Base-by-base conservation (phyloP, 1,284 basidiomycete genomes). In the Melampsora americana region DNA sequence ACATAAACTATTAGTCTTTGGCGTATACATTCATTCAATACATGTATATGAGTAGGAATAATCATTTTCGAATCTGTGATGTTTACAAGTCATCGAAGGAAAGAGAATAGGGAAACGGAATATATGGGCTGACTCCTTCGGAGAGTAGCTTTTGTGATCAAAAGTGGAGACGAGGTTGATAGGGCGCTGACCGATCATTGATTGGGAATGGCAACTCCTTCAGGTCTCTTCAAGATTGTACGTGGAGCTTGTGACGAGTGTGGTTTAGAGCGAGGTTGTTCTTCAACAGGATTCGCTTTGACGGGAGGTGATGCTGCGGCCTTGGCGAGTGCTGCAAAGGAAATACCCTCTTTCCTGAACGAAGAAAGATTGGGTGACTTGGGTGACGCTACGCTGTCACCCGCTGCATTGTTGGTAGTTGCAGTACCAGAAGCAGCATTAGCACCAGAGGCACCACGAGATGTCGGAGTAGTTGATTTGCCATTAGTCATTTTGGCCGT, bases 271-370 rank as follows among this genome's bases (percentile, higher is more conserved):
- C 32, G 42, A 39, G 53, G 59, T 30, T 70, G 53, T 26, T 71
- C 69, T 46, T 46, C 48, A 9, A n/a, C 48, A 39, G 70, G 42
- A 32, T 42, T 3, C 42, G 48, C n/a, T 53, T 44, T 46, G 39
- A 61, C 23, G 18, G 70, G 14, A 30, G 44, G 28, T n/a, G 70
- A 14, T n/a, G 61, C 70, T 26, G 70, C 70, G 28, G 70, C 65
- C 30, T 73, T 73, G 46, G 70, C 70, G 26, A 73, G 70, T n/a
- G 70, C 61, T 7, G 70, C 70, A 66, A 73, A 73, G 32, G 70
- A 73, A 44, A 73, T 59, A 53, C 70, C 70, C 26, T 73, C 70
- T 59, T 73, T 73, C n/a, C 70, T 61, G 23, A 73, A 73, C 26
- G 70, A 73, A 28, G 61, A 65, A 30, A 66, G 23, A 59, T 46